Percentiles rank a stretch among this genome's conserved stretches.
These are phyloP conservation scores for Shiraia bambusicola DNA, from an alignment of 2,329 filamentous ascomycete genomes.

Conservation along the genomic window DNA sequence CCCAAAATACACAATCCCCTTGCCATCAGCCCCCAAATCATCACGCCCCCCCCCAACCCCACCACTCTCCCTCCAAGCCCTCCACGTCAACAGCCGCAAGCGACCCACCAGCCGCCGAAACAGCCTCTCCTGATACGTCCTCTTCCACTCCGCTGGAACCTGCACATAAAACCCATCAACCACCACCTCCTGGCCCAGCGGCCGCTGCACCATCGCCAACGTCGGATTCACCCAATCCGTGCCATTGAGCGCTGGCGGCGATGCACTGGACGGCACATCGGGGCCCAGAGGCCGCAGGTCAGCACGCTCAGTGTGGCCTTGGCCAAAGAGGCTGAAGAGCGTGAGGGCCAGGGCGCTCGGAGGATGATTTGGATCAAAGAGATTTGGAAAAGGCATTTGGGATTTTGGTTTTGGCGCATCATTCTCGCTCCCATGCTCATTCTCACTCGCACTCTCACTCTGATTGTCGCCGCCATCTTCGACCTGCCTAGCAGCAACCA, in stretches of 20 bases:
- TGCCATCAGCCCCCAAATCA: slow-evolving; percentile 26
- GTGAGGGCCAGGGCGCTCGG: slow-evolving; percentile 22
- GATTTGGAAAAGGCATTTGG: slow-evolving; percentile 16
- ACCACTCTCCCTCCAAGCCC: slow-evolving; percentile 20
- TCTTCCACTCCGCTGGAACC: slow-evolving; percentile 27
- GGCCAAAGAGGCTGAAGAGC: slow-evolving; percentile 30
- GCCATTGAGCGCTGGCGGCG: slow-evolving; percentile 9
- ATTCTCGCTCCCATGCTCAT: no score
- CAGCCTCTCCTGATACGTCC: slow-evolving; percentile 21
- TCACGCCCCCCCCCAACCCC: slow-evolving; percentile 11
- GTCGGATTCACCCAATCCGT: slow-evolving; percentile 12
- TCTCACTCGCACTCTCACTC: no score
- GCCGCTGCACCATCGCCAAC: slow-evolving; percentile 4
- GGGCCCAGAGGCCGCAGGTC: slow-evolving; percentile 29
- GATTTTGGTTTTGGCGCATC: no score
- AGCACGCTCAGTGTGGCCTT: slow-evolving; percentile 26
- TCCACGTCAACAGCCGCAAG: slow-evolving; percentile 19
- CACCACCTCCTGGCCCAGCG: slow-evolving; percentile 30
- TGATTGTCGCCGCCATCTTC: no score
- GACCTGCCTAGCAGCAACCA: no score
- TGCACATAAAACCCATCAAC: slow-evolving; percentile 35
- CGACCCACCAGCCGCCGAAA: slow-evolving; percentile 18
- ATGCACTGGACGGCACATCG: slow-evolving; percentile 35
- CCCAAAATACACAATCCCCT: slow-evolving; percentile 22
- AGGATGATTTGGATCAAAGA: slow-evolving; percentile 24